Conservation (phyloP, 805 yeast species). For the Candida awuae region DNA sequence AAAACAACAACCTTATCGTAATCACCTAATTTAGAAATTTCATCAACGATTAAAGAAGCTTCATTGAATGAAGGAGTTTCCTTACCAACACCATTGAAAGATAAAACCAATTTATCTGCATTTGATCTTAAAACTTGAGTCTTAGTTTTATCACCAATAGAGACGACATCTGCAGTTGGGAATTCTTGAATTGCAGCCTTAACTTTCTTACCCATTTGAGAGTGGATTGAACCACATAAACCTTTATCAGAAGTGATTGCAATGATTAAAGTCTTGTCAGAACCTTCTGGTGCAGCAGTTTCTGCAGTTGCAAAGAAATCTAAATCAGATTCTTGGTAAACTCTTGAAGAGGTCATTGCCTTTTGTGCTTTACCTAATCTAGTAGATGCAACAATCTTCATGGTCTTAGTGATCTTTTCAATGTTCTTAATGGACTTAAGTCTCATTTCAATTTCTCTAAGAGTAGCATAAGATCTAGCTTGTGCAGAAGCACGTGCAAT, state of each 20-base stretch:
- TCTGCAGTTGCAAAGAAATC: constrained; percentile 79
- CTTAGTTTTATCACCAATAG: constrained; percentile 93
- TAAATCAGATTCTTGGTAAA: constrained; percentile 69
- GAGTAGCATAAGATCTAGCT: constrained; percentile 88
- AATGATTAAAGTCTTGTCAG: constrained; percentile 62
- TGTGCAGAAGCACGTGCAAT: constrained; percentile 39
- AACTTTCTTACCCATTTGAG: constrained; percentile 86
- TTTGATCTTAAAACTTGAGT: constrained; percentile 81
- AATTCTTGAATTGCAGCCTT: constrained; percentile 55
- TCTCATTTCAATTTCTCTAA: constrained; percentile 97
- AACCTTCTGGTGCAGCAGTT: constrained; percentile 45
- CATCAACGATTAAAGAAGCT: constrained; percentile 82
- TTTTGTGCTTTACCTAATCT: constrained; percentile 92
- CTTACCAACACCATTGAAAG: constrained; percentile 90
- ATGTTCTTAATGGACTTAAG: constrained; percentile 97
- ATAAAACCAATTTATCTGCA: constrained; percentile 57
- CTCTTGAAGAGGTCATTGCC: constrained; percentile 84
- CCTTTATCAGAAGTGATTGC: constrained; percentile 97
- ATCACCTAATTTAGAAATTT: constrained; percentile 58
- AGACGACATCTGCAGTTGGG: constrained; percentile 68
- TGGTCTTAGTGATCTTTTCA: constrained; percentile 98
- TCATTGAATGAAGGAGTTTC: constrained; percentile 92
- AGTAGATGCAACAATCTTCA: constrained; percentile 98
- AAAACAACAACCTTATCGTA: constrained; percentile 74
- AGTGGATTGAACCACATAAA: constrained; percentile 96